Conservation (phyloP, 2,329 filamentous ascomycete genomes). For the Spiromastix sp. region DNA sequence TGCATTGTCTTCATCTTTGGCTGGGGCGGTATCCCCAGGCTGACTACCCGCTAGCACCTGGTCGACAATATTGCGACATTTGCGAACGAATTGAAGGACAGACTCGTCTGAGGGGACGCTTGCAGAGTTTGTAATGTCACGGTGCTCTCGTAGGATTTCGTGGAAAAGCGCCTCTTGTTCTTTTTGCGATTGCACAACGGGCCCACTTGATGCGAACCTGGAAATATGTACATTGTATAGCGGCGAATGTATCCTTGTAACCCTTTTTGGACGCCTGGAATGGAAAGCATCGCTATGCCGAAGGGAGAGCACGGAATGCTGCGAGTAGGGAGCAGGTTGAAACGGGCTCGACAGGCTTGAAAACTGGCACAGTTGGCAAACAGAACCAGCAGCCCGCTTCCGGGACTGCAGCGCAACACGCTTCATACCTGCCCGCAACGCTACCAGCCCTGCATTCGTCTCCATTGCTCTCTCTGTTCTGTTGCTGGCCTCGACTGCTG, state of each 20-base stretch:
- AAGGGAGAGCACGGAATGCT: not conserved
- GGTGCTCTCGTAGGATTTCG: conserved; percentile 17
- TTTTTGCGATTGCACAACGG: too few relatives aligned
- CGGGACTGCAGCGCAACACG: conserved; percentile 22
- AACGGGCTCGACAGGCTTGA: conserved; percentile 14
- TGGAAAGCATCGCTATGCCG: not conserved
- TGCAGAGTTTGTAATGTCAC: conserved; percentile 20
- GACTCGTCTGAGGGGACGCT: conserved; percentile 25
- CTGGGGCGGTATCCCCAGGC: too few relatives aligned
- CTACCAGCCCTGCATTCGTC: too few relatives aligned
- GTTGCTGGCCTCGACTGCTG: too few relatives aligned
- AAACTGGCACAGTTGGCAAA: conserved; percentile 31
- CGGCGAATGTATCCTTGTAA: not conserved
- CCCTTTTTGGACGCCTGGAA: not conserved
- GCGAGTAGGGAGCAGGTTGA: not conserved
- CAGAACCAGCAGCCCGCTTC: conserved; percentile 16
- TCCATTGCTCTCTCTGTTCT: too few relatives aligned
- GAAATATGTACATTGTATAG: not conserved
- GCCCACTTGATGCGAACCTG: conserved; percentile 10
- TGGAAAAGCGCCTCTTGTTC: too few relatives aligned
- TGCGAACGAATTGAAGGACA: conserved; percentile 21
- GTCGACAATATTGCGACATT: too few relatives aligned
- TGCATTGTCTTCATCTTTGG: conserved; percentile 23
- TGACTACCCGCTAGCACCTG: too few relatives aligned
- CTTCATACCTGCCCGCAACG: conserved; percentile 29